A percentile compares a stretch with the other conserved stretches of the same genome.
Conservation (phyloP, 129 eudicot species). For the Gnaphalium uliginosum region DNA sequence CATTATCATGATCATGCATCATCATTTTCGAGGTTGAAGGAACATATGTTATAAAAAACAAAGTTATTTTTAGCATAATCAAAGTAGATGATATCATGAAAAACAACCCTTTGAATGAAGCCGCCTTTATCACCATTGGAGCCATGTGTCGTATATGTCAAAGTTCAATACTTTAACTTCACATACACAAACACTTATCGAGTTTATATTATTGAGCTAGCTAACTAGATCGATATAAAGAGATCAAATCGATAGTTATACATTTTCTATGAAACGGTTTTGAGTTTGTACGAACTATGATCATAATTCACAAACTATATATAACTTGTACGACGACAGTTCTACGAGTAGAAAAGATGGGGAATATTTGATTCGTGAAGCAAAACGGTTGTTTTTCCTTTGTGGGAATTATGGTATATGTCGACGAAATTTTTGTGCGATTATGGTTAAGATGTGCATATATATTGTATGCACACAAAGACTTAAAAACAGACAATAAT, state of each 20-base stretch:
- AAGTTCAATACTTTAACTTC: constrained; percentile 13
- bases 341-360: background rate
- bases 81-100: constrained; percentile 37
- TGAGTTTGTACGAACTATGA: background rate
- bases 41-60: constrained; percentile 27
- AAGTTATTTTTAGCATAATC: constrained; percentile 23
- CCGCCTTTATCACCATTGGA: constrained; percentile 10
- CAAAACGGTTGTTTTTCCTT: background rate
- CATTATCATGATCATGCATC: constrained; percentile 11
- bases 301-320: background rate
- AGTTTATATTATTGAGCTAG: background rate
- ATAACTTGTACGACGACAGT: background rate
- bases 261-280: background rate
- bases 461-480: background rate
- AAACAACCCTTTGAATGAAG: constrained; percentile 37
- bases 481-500: constrained; percentile 14
- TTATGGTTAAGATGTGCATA: background rate
- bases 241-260: background rate
- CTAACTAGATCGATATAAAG: background rate
- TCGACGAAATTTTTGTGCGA: background rate
- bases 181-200: constrained; percentile 10
- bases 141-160: constrained; percentile 21
- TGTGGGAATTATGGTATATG: background rate
- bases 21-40: constrained; percentile 35
- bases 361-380: background rate